Evolutionary conservation across 1,284 basidiomycete genomes (phyloP), one percentile per base, ranked within the genome.

Genomic region (Ganoderma sp.): DNA sequence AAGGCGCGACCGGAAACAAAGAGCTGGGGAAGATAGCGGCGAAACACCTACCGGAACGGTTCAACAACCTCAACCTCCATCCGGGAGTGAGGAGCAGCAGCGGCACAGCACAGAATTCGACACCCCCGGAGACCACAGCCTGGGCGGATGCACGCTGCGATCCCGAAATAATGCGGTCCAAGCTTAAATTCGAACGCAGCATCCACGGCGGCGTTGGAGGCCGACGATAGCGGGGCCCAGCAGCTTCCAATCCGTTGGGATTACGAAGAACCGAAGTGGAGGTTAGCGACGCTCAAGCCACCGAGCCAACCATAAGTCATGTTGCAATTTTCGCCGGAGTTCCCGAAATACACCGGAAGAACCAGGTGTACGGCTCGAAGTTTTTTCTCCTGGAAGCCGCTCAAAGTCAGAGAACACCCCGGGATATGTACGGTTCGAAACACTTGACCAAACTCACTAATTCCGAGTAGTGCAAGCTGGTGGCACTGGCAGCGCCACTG

Each of bases 181-280:
- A 52, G 48, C 48, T 52, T 52, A 52, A 52, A 52, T 52, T 12
- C 48, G 48, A 52, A 52, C 22, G 48, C 22, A 25, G 48, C 48
- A 14, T 52, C 22, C 48, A 52, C 22, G 48, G 22, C 48, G 22
- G 48, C 48, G 22, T 52, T 52, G 22, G 22, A 25, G 48, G 48
- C 22, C 48, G 48, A 52, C n/a, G 48, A 52, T 52, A 52, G 48
- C 22, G 48, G 48, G 22, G 48, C 22, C 22, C 48, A 22, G 48
- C 48, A 25, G 48, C 22, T 52, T 52, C 22, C 25, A 12, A 28
- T 25, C 48, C 10, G 48, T 22, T 52, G 22, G n/a, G 45, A n/a
- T 25, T 14, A 28, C 48, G 48, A 22, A 25, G 48, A 25, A 52
- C 25, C 22, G 48, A 52, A 52, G 22, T 12, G 10, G 48, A 52